Evolutionary conservation across 2,329 filamentous ascomycete species (phyloP), one percentile per base, ranked within the genome.

Genomic region (Stachybotrys elegans): DNA sequence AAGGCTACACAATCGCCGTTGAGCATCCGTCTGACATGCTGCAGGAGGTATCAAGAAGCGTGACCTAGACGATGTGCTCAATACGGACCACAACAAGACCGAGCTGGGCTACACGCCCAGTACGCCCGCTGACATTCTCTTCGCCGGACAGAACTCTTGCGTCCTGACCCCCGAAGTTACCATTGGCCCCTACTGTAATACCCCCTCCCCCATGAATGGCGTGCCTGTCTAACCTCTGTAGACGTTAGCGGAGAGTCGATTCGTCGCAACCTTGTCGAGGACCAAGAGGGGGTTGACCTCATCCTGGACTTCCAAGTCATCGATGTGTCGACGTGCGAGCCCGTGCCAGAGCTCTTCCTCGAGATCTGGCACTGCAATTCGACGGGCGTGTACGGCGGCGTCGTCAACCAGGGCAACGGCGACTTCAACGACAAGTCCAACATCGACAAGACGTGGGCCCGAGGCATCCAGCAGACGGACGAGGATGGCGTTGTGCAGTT

Each of bases 131-230:
- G 52, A 54, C 38, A 58, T 50, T 45, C 56, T 71, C 8, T 72
- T 72, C 47, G 57, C 62, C 3, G 59, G 61, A 20, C 63, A 65
- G 40, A 62, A 59, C 23, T 66, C 69, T 14, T 78, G 75, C 43
- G 62, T 75, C 11, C 60, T 78, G 21, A 70, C 65, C 4, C 71
- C 72, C 0, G 74, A 77, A 50, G 69, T 70, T 11, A 76, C 71
- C 4, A 63, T 75, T 52, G 74, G 74, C 2, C 75, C 75, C 51
- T 55, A 69, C 60, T 53, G 70, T 63, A 55, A 36, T 55, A 8
- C 9, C 19, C 11, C 25, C 11, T n/a, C 6, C 8, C 14, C n/a
- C 8, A 17, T 13, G 11, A 34, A 9, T 34, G 31, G 19, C 19
- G 31, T 12, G 3, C 22, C 6, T 3, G n/a, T n/a, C n/a, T n/a